Conservation (phyloP, 345 rosid genomes). For the Melaleuca alternifolia region DNA sequence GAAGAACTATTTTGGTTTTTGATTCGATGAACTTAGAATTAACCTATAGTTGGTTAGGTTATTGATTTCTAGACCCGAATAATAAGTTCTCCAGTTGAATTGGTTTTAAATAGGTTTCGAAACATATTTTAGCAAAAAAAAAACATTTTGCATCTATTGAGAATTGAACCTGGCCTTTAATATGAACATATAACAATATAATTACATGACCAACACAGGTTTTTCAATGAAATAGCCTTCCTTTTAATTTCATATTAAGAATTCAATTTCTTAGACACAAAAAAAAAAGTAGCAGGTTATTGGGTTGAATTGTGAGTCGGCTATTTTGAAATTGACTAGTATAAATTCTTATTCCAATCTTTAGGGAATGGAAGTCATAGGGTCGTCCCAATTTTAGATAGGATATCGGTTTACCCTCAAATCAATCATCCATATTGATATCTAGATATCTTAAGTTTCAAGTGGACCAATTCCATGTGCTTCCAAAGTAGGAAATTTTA, state of each 20-base stretch:
- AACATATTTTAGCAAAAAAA: accelerated
- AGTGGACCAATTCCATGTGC: background rate
- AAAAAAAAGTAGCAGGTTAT: background rate
- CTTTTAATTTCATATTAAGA: background rate
- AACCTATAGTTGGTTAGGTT: background rate
- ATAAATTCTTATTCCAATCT: background rate
- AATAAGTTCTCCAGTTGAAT: accelerated
- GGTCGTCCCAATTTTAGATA: accelerated
- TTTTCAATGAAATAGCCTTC: accelerated
- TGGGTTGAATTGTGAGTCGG: background rate
- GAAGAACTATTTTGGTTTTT: background rate
- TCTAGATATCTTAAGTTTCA: background rate
- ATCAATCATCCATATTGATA: accelerated
- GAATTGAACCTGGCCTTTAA: accelerated
- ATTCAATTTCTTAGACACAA: background rate
- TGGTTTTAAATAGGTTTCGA: accelerated
- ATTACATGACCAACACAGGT: background rate
- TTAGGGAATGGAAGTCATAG: accelerated
- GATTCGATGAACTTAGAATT: accelerated
- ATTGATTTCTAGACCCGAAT: accelerated
- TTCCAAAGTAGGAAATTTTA: background rate
- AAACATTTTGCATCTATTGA: accelerated
- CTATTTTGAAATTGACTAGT: background rate
- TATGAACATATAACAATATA: background rate
- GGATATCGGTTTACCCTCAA: accelerated